Evolutionary conservation across 2,329 filamentous ascomycete genomes (phyloP), one percentile per base, ranked within the genome.

Genomic region (Clonostachys solani): DNA sequence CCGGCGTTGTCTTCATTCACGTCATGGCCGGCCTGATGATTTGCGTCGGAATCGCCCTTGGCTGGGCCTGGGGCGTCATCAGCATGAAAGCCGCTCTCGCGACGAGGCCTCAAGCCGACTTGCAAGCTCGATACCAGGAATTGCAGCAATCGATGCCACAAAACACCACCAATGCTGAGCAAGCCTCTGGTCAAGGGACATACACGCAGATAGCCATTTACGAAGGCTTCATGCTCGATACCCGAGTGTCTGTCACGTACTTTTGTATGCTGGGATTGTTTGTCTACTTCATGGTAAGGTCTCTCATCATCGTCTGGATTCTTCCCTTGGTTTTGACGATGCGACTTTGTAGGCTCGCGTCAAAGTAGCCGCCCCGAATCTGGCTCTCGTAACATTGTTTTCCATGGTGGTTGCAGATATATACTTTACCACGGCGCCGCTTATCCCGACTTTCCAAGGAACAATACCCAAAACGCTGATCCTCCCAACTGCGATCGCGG

Each of bases 1-100:
- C 67, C 3, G 65, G 66, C 4, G 74, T 75, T 12, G 54, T 77
- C 2, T 69, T 72, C 35, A 56, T 77, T 35, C 72, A 72, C 49
- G 51, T 77, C 3, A 58, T 77, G 6, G 68, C 59, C 10, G 56
- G 64, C 0, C 35, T 72, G 1, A 68, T 73, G 1, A 57, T 77
- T 4, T 56, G 75, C 5, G 12, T 75, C 2, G 74, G 74, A 15
- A 72, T 76, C 55, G 68, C 63, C 34, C 53, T 74, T 0, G 73
- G 66, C 5, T 77, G 74, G 73, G 71, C 62, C 6, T 78, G 74
- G 74, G 74, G 74, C 5, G 59, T 74, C 3, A 57, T 76, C 41
- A 60, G 64, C 0, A 76, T 74, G 72, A 73, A 74, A 49, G 73
- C 72, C 3, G 74, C 73, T 4, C 49, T 66, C 7, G 69, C 72